Percentiles rank a stretch among this genome's conserved stretches.
Evolutionary conservation across 306 rosid species (phyloP).

Genomic region (Glycine tomentella): DNA sequence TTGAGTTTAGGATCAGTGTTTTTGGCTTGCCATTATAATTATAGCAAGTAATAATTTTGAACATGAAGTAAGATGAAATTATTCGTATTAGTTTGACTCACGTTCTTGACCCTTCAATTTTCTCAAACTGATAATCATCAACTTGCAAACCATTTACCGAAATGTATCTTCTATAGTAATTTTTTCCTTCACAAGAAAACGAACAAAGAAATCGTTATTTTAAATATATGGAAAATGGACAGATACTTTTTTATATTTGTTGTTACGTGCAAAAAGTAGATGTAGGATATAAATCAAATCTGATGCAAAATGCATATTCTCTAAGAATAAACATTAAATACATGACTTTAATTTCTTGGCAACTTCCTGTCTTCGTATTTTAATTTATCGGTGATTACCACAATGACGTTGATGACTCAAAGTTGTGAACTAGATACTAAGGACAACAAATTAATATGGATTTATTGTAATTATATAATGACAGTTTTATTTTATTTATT

Average conservation of each 20-base stretch:
- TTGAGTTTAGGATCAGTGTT: constrained; percentile 26
- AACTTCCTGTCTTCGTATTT: constrained; percentile 30
- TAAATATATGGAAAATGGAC: constrained; percentile 13
- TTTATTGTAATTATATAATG: constrained; percentile 16
- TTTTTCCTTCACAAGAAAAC: neutral
- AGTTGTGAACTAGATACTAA: constrained; percentile 28
- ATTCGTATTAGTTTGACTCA: constrained; percentile 6
- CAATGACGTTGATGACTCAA: constrained; percentile 34
- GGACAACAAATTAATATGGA: constrained; percentile 24
- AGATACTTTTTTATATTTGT: constrained; percentile 35
- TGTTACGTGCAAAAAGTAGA: constrained; percentile 34
- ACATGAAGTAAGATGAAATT: constrained; percentile 22
- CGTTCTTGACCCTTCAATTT: constrained; percentile 9
- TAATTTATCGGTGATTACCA: neutral
- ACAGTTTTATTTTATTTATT: constrained; percentile 12
- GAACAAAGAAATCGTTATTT: neutral
- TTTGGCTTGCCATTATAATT: neutral
- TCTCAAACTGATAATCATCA: constrained; percentile 22
- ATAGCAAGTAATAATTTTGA: constrained; percentile 42
- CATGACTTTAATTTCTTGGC: constrained; percentile 31
- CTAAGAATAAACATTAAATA: constrained; percentile 30
- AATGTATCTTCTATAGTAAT: neutral
- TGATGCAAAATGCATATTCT: constrained; percentile 43
- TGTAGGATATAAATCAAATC: neutral
- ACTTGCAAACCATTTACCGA: neutral